Conservation (phyloP, 176 grass and related monocot genomes). For the Chloris gayana region DNA sequence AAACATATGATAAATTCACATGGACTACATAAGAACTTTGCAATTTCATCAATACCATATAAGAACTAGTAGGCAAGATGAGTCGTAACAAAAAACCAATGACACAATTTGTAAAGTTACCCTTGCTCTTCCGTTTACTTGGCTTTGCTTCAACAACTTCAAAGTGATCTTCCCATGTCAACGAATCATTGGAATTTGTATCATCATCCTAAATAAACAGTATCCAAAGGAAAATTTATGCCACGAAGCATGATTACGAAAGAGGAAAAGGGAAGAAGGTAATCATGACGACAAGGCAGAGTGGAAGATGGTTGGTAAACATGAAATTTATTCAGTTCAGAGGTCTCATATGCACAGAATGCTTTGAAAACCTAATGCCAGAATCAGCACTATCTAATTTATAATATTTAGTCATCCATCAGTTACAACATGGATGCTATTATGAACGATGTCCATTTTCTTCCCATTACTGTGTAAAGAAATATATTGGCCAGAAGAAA, state of each 20-base stretch:
- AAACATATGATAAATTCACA: slow-evolving; percentile 33
- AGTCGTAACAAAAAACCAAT: slow-evolving; percentile 41
- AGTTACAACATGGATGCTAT: neutral
- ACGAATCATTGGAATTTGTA: slow-evolving; percentile 48
- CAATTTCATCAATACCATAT: slow-evolving; percentile 24
- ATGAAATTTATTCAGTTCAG: slow-evolving; percentile 16
- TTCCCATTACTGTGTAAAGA: neutral
- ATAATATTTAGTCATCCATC: neutral
- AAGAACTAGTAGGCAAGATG: slow-evolving; percentile 29
- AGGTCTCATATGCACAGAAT: slow-evolving; percentile 24
- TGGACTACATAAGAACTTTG: slow-evolving; percentile 32
- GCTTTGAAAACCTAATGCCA: slow-evolving; percentile 6
- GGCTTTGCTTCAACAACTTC: slow-evolving; percentile 71
- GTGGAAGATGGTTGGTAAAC: neutral
- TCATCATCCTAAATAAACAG: slow-evolving; percentile 63
- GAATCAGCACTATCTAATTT: neutral
- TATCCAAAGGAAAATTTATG: slow-evolving; percentile 28
- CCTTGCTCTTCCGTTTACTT: slow-evolving; percentile 67
- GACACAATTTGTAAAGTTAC: slow-evolving; percentile 48
- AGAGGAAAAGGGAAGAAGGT: neutral
- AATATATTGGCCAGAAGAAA: slow-evolving; percentile 33
- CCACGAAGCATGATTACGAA: slow-evolving; percentile 10
- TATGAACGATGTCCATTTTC: neutral
- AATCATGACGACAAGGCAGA: neutral
- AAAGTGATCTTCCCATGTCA: slow-evolving; percentile 73